A percentile compares a stretch with the other conserved stretches of the same genome.
Conservation (phyloP, 2,329 filamentous ascomycete genomes). For the Nemania diffusa region DNA sequence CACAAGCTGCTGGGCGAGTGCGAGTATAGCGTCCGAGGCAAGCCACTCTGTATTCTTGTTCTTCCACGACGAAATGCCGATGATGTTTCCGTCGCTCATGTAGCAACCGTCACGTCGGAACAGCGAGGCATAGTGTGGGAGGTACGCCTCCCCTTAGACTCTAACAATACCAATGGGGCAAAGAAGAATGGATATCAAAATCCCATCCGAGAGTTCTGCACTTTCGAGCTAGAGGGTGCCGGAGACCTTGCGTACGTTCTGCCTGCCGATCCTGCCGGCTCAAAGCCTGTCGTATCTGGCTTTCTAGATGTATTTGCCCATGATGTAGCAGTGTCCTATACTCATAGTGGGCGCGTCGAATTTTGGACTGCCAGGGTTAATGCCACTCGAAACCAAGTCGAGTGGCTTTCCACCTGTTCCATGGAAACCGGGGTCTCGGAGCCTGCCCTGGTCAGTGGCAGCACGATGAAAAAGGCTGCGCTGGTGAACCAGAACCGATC, state of each 20-base stretch:
- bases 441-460: slow-evolving; percentile 83
- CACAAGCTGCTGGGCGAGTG: slow-evolving; percentile 69
- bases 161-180: slow-evolving; percentile 40
- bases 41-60: slow-evolving; percentile 81
- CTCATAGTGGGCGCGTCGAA: slow-evolving; percentile 75
- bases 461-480: slow-evolving; percentile 86
- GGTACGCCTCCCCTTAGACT: slow-evolving; percentile 67
- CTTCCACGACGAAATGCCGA: slow-evolving; percentile 71
- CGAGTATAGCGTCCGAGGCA: slow-evolving; percentile 70
- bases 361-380: slow-evolving; percentile 88
- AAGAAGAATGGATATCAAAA: slow-evolving; percentile 49
- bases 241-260: slow-evolving; percentile 74
- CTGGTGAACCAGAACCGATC: slow-evolving; percentile 79
- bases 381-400: slow-evolving; percentile 66
- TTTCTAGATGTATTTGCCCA: slow-evolving; percentile 88
- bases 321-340: slow-evolving; percentile 89
- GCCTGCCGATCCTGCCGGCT: slow-evolving; percentile 87
- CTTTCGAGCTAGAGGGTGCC: slow-evolving; percentile 71
- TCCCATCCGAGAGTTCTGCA: slow-evolving; percentile 73
- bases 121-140: slow-evolving; percentile 87
- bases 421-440: slow-evolving; percentile 81
- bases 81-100: slow-evolving; percentile 69
- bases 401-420: slow-evolving; percentile 84
- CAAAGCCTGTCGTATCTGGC: slow-evolving; percentile 74
- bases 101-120: slow-evolving; percentile 84